Conservation (phyloP, 805 yeast genomes). For the Cyberlindnera nakhonratchasimensis region DNA sequence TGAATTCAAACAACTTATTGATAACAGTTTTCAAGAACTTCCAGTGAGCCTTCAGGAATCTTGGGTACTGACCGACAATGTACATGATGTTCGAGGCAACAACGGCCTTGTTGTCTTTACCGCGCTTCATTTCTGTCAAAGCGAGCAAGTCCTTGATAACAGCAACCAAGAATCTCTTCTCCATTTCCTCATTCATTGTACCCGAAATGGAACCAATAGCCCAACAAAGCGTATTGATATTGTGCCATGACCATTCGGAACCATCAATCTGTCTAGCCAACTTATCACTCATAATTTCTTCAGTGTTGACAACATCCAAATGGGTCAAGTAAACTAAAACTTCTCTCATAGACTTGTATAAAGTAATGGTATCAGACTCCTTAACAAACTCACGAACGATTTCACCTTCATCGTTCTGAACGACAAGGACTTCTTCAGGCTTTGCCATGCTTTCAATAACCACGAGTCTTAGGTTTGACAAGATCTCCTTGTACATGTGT, state of each 20-base stretch:
- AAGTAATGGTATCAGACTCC: constrained; percentile 94
- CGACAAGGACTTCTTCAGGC: constrained; percentile 96
- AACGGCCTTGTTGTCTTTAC: constrained; percentile 97
- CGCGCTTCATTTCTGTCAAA: constrained; percentile 92
- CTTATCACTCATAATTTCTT: constrained; percentile 88
- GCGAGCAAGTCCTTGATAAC: constrained; percentile 91
- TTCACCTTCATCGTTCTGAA: constrained; percentile 98
- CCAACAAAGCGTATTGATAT: constrained; percentile 96
- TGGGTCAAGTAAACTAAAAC: constrained; percentile 94
- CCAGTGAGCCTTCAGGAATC: constrained; percentile 98
- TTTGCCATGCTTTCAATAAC: constrained; percentile 96
- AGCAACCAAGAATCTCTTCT: constrained; percentile 86
- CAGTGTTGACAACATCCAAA: constrained; percentile 90
- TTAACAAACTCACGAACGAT: constrained; percentile 96
- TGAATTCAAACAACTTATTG: constrained; percentile 91
- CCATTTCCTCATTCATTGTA: constrained; percentile 97
- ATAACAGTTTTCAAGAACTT: constrained; percentile 94
- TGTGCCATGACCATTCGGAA: constrained; percentile 98
- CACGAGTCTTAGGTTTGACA: constrained; percentile 84
- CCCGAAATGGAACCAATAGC: constrained; percentile 99
- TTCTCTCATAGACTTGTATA: constrained; percentile 94
- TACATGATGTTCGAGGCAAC: constrained; percentile 99
- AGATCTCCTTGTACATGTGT: constrained; percentile 73
- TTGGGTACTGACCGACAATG: constrained; percentile 98
- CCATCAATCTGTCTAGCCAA: constrained; percentile 92